Base-by-base conservation (phyloP, 768 basidiomycete species). In the Leccinum obscurum region DNA sequence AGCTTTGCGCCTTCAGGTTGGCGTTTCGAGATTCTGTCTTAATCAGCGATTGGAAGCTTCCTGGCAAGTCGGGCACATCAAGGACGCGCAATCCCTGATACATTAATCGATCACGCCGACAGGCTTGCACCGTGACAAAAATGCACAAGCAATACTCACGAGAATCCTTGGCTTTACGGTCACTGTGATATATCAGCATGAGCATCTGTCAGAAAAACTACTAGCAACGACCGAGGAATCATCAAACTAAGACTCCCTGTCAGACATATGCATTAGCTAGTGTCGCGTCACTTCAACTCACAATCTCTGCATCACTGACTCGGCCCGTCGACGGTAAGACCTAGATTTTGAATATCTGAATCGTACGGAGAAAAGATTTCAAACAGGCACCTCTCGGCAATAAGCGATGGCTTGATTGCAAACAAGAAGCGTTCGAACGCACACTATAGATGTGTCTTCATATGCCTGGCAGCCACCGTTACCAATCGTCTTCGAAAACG, bases 61-160 rank as follows among this genome's bases (percentile, higher is more conserved):
- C 30, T 30, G 30, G 30, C 55, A 39, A 14, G 63, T 56, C 48
- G 34, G 63, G 66, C 44, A 68, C 41, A 44, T 15, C 13, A 39
- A 52, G 14, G 57, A 62, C 64, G 57, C 58, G 63, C 58, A 66
- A 6, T 54, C n/a, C 41, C 41, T 44, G 41, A 44, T n/a, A 14
- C 34, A 35, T 35, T 35, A 14, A 35, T 35, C 13, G 34, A 35
- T 35, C 13, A 35, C 39, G 2, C 30, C 37, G 2, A 26, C 50
- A 35, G 50, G n/a, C 24, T 41, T 57, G 57, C 11, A 59, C 66
- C 30, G 30, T 30, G 30, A 30, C 30, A 6, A 66, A 66, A 62
- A 68, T 6, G 58, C 13, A 4, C 14, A 7, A n/a, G 6, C 0
- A 1, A 26, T 55, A 65, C 66, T 58, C 66, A 68, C 65, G 65